Evolutionary conservation across 768 basidiomycete genomes (phyloP).

Genomic region (Gymnopilus dilepis): DNA sequence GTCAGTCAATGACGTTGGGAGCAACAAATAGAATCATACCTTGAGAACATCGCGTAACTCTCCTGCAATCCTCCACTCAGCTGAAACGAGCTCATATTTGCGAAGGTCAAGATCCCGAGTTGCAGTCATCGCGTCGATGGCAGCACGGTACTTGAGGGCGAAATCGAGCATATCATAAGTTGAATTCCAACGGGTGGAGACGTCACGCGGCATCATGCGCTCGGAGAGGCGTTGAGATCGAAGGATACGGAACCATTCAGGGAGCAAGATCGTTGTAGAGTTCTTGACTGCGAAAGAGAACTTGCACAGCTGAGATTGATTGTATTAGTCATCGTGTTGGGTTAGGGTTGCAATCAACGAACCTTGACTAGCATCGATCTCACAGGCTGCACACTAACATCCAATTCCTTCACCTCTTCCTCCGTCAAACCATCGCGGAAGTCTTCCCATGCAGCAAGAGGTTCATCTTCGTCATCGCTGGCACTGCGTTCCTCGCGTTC

Average conservation of each 20-base stretch:
- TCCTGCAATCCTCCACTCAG: constrained; percentile 44
- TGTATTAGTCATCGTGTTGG: background rate
- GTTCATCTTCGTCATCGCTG: background rate
- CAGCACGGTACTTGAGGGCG: constrained; percentile 31
- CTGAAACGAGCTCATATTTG: constrained; percentile 27
- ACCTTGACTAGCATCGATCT: constrained; percentile 31
- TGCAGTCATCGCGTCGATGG: constrained; percentile 31
- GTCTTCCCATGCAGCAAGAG: constrained; percentile 1
- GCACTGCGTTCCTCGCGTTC: background rate
- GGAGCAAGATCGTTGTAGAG: constrained; percentile 23
- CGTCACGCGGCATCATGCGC: constrained; percentile 42
- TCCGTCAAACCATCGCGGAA: constrained; percentile 6
- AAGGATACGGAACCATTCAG: constrained; percentile 24
- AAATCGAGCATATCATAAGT: no score
- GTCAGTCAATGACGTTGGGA: background rate
- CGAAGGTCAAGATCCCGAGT: constrained; percentile 25
- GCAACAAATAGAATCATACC: constrained; percentile 25
- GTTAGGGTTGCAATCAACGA: constrained; percentile 28
- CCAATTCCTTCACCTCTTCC: constrained; percentile 22
- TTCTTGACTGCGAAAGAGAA: constrained; percentile 8
- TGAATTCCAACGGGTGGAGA: no score
- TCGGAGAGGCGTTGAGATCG: constrained; percentile 14
- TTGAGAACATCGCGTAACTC: constrained; percentile 35
- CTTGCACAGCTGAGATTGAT: constrained; percentile 26
- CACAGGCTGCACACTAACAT: no score